Conservation (phyloP, 2,329 filamentous ascomycete species). For the Gaeumannomyces tritici region DNA sequence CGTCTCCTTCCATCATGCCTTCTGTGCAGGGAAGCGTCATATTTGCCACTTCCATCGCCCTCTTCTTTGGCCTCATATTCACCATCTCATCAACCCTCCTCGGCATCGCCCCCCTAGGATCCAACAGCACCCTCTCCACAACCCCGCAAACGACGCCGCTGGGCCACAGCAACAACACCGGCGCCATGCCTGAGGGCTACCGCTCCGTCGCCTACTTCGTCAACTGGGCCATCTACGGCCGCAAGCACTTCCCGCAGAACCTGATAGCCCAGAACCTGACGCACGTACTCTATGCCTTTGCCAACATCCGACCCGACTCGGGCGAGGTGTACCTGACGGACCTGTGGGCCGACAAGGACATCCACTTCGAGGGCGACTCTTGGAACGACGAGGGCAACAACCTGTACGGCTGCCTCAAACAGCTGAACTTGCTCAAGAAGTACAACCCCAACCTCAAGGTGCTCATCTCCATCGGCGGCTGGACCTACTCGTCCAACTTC, state of each 20-base stretch:
- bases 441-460: constrained; percentile 76
- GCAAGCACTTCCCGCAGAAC: constrained; percentile 78
- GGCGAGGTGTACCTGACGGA: constrained; percentile 68
- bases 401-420: constrained; percentile 81
- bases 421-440: constrained; percentile 76
- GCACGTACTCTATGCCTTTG: constrained; percentile 85
- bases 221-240: constrained; percentile 80
- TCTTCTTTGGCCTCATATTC: not conserved
- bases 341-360: constrained; percentile 60
- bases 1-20: not conserved
- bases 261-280: constrained; percentile 74
- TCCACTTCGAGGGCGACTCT: constrained; percentile 58
- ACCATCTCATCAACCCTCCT: not conserved
- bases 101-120: not conserved
- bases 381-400: constrained; percentile 69
- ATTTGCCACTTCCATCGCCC: not conserved
- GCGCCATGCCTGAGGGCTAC: constrained; percentile 37
- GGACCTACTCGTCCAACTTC: constrained; percentile 87
- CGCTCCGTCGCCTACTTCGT: constrained; percentile 65
- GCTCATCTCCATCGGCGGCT: constrained; percentile 80
- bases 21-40: not conserved
- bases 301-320: constrained; percentile 67
- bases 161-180: not conserved
- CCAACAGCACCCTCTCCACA: not conserved
- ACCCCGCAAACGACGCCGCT: not conserved